Conservation (phyloP, 805 yeast species). For the Ogataea populi-albae region DNA sequence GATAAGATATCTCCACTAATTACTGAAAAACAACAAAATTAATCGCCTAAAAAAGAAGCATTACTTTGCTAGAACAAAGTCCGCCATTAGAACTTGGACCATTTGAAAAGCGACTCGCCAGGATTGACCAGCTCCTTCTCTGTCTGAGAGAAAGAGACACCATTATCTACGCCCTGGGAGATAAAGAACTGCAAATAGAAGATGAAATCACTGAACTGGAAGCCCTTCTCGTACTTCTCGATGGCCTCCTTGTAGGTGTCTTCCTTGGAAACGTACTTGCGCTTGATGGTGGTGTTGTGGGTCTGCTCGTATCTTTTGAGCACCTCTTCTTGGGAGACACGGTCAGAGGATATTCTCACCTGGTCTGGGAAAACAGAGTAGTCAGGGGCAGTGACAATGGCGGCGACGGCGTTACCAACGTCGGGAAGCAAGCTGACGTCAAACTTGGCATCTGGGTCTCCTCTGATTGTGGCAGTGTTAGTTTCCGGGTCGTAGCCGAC, state of each 20-base stretch:
- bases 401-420: constrained; percentile 43
- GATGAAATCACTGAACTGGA: constrained; percentile 33
- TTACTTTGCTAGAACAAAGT: no score
- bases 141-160: constrained; percentile 31
- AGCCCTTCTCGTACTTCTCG: constrained; percentile 31
- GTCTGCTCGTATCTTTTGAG: constrained; percentile 39
- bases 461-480: constrained; percentile 37
- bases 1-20: no score
- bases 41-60: no score
- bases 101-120: constrained; percentile 41
- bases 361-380: constrained; percentile 41
- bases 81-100: constrained; percentile 32
- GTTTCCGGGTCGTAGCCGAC: constrained; percentile 38
- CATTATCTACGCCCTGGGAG: constrained; percentile 42
- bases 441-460: constrained; percentile 37
- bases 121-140: constrained; percentile 47
- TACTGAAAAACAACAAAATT: no score
- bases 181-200: constrained; percentile 35
- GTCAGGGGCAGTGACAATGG: constrained; percentile 36
- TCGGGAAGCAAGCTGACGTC: constrained; percentile 39
- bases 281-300: constrained; percentile 35
- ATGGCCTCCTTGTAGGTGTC: constrained; percentile 34
- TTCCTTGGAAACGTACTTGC: constrained; percentile 31
- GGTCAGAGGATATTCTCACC: constrained; percentile 42
- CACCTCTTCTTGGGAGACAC: constrained; percentile 38